phyloP scores from a whole-genome alignment of 495 filamentous ascomycete genomes.

The Parathielavia appendiculata region DNA sequence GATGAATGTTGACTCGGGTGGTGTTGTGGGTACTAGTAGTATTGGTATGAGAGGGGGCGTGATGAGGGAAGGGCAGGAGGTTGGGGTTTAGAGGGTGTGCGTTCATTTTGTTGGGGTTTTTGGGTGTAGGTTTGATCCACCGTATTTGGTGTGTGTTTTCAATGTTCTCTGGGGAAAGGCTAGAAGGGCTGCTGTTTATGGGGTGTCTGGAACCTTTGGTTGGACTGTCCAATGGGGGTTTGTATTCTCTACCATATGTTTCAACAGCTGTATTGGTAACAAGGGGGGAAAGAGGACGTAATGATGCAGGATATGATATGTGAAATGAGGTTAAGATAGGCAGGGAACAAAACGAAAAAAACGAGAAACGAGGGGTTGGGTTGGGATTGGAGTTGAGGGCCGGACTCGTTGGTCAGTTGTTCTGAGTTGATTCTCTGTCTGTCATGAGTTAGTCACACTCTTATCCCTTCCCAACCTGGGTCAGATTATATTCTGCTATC shows the following conservation, averaged over 20 bases:
- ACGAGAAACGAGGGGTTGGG: too few species aligned
- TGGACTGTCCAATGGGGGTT: neutral
- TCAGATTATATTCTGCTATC: too few species aligned
- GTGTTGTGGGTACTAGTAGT: too few species aligned
- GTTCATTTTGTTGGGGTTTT: neutral
- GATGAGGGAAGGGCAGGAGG: conserved; percentile 1
- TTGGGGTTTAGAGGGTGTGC: neutral
- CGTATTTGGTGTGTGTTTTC: neutral
- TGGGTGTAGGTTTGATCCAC: neutral
- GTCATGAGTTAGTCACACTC: too few species aligned
- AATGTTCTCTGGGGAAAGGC: too few species aligned
- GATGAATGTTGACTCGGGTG: neutral
- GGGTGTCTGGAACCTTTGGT: neutral
- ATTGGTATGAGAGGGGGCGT: neutral
- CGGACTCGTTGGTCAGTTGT: too few species aligned
- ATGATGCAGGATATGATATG: neutral
- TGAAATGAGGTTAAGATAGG: neutral
- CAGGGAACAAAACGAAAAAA: neutral
- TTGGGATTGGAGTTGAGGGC: too few species aligned
- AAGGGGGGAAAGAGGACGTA: neutral
- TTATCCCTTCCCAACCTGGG: too few species aligned
- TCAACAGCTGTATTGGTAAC: neutral
- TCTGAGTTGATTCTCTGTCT: too few species aligned
- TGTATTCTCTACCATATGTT: neutral
- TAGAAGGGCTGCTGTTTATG: neutral